Base-by-base conservation (phyloP, 441 rosid genomes). In the Oxalis stricta region DNA sequence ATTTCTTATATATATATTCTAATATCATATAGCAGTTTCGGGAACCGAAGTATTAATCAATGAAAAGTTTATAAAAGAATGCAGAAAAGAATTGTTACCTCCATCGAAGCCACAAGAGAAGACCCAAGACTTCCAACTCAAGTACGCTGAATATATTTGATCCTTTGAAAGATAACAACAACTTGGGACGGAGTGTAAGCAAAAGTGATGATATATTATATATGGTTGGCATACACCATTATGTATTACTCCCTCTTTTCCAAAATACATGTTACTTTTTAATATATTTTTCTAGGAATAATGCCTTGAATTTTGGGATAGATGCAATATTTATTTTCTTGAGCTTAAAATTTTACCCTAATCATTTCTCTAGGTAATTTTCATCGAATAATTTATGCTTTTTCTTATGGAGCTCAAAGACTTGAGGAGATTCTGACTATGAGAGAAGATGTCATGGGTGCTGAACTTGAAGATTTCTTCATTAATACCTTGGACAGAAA, bases 171-270 rank as follows among this genome's bases (percentile, higher is more conserved):
- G 72, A 64, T 46, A 64, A 50, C 65, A 92, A 92, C 75, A 92
- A 92, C 69, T 73, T 92, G 11, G 99, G 96, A 22, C 94, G 84
- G 44, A 84, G 99, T 53, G 88, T 91, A 44, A 72, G 82, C 60
- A 64, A 61, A 81, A 91, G 96, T 88, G 68, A 7, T 42, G 15
- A 13, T 26, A n/a, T 26, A 26, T 26, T 11, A 1, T 1, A 26
- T 1, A 26, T 1, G 31, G 31, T 26, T 8, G 31, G 10, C 10
- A 6, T 26, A 2, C 7, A 6, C 7, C 10, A 11, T 6, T 26
- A 1, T 8, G 10, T 11, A 2, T 11, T 26, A 1, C 3, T 26
- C 17, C 20, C 18, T 9, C 11, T 37, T 3, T 10, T 8, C 5
- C 1, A 19, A 24, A 5, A 7, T 9, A 24, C 5, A 4, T 18